phyloP scores from a whole-genome alignment of 805 yeast species.

The Lipomyces yamadae region DNA sequence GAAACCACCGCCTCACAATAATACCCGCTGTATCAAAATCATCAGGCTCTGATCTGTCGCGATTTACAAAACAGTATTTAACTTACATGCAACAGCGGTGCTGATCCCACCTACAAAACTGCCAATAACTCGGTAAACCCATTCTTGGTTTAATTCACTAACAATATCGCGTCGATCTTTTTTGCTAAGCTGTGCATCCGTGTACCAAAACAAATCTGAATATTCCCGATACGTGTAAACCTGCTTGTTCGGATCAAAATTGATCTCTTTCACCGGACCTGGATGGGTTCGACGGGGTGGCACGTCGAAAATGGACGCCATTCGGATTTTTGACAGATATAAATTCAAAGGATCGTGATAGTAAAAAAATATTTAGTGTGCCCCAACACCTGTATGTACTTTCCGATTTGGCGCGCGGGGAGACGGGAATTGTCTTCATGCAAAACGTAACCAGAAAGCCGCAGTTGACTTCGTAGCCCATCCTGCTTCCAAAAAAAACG shows the following conservation, averaged over 20 bases:
- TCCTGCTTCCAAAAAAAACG: no score
- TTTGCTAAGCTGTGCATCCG: slow-evolving; percentile 24
- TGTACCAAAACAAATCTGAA: slow-evolving; percentile 32
- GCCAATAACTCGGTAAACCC: slow-evolving; percentile 25
- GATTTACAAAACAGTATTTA: background rate
- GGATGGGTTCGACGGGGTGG: slow-evolving; percentile 31
- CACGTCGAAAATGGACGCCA: slow-evolving; percentile 24
- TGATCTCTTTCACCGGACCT: slow-evolving; percentile 16
- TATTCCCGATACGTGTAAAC: slow-evolving; percentile 16
- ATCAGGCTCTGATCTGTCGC: background rate
- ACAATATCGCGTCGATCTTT: slow-evolving; percentile 30
- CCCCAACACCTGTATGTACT: no score
- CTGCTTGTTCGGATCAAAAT: slow-evolving; percentile 20
- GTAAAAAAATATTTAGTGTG: background rate
- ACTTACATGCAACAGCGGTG: background rate
- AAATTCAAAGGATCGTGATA: background rate
- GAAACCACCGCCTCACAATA: slow-evolving; percentile 15
- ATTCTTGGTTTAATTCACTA: slow-evolving; percentile 19
- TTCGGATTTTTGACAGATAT: background rate
- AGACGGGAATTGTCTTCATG: no score
- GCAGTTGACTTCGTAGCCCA: no score
- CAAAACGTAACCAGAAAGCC: no score
- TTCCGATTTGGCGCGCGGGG: no score
- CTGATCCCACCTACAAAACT: slow-evolving; percentile 13
- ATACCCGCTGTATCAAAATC: slow-evolving; percentile 6